A percentile compares a stretch with the other conserved stretches of the same genome.
These are phyloP conservation scores for Nannochloropsis salina DNA, from an alignment of 108 stramenopile species.

Conservation along the genomic window DNA sequence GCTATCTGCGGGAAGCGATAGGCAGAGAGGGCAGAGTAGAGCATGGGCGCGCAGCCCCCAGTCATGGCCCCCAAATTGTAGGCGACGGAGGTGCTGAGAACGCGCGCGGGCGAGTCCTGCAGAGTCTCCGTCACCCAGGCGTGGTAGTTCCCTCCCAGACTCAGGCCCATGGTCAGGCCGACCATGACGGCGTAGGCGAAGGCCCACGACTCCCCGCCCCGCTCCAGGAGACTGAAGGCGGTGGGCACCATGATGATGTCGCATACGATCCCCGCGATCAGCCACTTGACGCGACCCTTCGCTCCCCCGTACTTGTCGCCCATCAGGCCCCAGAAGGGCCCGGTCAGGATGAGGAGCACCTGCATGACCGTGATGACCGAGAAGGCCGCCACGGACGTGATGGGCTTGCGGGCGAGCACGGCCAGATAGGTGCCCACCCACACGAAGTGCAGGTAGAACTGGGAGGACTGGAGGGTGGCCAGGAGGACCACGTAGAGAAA, in stretches of 20 bases:
- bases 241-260: not conserved
- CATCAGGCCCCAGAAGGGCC: not conserved
- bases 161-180: not conserved
- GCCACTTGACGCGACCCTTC: not conserved
- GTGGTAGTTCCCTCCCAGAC: not conserved
- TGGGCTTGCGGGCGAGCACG: not conserved
- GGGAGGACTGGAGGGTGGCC: not conserved
- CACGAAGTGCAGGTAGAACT: not conserved
- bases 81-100: not conserved
- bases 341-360: slow-evolving; percentile 3
- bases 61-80: not conserved
- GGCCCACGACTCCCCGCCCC: not conserved
- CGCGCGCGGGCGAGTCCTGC: slow-evolving; percentile 1
- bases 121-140: slow-evolving; percentile 16
- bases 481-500: not conserved
- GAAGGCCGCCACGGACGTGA: not conserved
- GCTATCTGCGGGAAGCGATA: not conserved
- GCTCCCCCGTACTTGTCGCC: slow-evolving; percentile 4
- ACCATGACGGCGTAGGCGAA: not conserved
- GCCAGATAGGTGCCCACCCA: not conserved
- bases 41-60: not conserved
- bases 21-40: not conserved
- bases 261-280: not conserved
- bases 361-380: not conserved
- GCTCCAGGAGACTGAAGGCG: not conserved